Conservation (phyloP, 331 rosid species). For the Malus hybrid region DNA sequence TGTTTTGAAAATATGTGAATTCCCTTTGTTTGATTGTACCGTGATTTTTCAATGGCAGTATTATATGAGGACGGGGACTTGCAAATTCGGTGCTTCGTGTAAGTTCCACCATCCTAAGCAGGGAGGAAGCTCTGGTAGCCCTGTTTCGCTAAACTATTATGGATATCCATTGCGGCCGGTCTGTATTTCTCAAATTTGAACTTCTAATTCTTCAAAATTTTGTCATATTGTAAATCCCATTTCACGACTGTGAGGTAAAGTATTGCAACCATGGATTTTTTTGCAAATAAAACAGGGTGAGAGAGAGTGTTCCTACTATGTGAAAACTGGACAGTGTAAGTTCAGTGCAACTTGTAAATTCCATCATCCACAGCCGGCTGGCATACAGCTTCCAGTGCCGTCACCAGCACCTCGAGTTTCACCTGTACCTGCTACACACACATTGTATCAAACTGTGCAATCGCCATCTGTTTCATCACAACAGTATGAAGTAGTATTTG, state of each 20-base stretch:
- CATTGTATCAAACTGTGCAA: constrained; percentile 56
- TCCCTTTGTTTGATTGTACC: constrained; percentile 22
- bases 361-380: constrained; percentile 84
- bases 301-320: constrained; percentile 93
- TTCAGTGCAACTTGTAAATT: constrained; percentile 93
- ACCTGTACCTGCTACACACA: constrained; percentile 45
- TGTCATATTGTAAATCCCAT: constrained; percentile 11
- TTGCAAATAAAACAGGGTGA: constrained; percentile 59
- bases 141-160: constrained; percentile 54
- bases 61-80: constrained; percentile 77
- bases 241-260: constrained; percentile 5
- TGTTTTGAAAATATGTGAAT: not conserved
- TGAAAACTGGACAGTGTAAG: constrained; percentile 92
- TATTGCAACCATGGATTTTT: constrained; percentile 13
- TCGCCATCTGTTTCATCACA: constrained; percentile 72
- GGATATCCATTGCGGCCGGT: constrained; percentile 96
- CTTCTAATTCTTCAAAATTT: not conserved
- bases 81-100: constrained; percentile 91
- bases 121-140: constrained; percentile 46
- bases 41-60: constrained; percentile 55
- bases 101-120: constrained; percentile 94
- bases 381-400: constrained; percentile 52
- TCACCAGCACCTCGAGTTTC: constrained; percentile 50
- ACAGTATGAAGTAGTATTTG: constrained; percentile 65
- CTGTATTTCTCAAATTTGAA: constrained; percentile 26